A percentile compares a stretch with the other conserved stretches of the same genome.
Evolutionary conservation across 1,284 basidiomycete genomes (phyloP).

Genomic region (Cutaneotrichosporon sp.): DNA sequence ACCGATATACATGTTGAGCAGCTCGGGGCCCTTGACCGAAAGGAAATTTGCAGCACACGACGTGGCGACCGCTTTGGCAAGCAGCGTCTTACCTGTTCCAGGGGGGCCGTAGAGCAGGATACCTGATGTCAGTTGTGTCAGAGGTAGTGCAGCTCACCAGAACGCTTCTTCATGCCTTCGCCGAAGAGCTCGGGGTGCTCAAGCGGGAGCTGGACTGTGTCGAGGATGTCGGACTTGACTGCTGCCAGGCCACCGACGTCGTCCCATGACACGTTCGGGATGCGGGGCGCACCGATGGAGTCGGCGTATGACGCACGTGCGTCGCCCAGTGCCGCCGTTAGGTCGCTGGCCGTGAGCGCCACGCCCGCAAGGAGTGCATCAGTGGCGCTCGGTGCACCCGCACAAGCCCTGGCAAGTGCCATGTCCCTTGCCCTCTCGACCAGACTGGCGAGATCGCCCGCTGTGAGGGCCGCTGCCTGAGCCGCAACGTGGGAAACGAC

Average conservation of each 20-base stretch:
- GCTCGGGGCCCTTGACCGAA: slow-evolving; percentile 94
- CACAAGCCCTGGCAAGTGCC: slow-evolving; percentile 55
- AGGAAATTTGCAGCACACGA: slow-evolving; percentile 89
- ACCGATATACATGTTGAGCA: slow-evolving; percentile 97
- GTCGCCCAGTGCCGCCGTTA: slow-evolving; percentile 68
- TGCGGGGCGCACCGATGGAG: slow-evolving; percentile 92
- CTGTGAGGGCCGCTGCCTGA: slow-evolving; percentile 87
- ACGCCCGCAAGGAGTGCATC: slow-evolving; percentile 53
- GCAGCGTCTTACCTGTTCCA: slow-evolving; percentile 87
- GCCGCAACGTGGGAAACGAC: slow-evolving; percentile 67
- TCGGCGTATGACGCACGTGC: slow-evolving; percentile 79
- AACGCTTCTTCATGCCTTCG: slow-evolving; percentile 90
- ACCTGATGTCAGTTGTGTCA: slow-evolving; percentile 52
- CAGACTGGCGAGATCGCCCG: slow-evolving; percentile 73
- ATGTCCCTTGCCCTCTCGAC: slow-evolving; percentile 60
- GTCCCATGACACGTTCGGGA: slow-evolving; percentile 95
- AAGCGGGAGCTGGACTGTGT: slow-evolving; percentile 93
- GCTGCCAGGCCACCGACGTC: slow-evolving; percentile 88
- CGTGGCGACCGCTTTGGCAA: slow-evolving; percentile 72
- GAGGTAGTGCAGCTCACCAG: slow-evolving; percentile 67
- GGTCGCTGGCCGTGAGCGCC: slow-evolving; percentile 62
- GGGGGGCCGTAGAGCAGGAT: slow-evolving; percentile 77
- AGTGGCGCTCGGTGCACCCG: slow-evolving; percentile 6
- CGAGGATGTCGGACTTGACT: slow-evolving; percentile 90
- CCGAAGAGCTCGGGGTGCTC: slow-evolving; percentile 92